phyloP scores from a whole-genome alignment of 768 basidiomycete species.

The Amanita fuliginea region DNA sequence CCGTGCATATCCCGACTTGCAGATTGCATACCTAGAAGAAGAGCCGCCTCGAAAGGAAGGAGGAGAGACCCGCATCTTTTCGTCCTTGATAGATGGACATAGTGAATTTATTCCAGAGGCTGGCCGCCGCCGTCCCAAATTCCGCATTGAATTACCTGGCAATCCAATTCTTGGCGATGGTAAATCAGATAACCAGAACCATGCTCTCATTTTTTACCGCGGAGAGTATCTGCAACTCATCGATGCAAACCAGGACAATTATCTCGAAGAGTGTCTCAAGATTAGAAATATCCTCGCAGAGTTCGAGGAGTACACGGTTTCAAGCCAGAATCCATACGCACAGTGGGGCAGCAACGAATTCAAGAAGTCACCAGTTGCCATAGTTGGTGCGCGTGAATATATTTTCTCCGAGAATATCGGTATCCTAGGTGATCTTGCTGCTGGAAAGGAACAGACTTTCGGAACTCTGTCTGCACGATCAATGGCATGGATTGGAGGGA shows the following conservation, averaged over 20 bases:
- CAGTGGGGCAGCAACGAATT: conserved; percentile 87
- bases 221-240: conserved; percentile 99
- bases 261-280: conserved; percentile 98
- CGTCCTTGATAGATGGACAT: conserved; percentile 94
- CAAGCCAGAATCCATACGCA: conserved; percentile 85
- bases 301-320: conserved; percentile 87
- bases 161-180: conserved; percentile 99
- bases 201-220: conserved; percentile 98
- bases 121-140: conserved; percentile 87
- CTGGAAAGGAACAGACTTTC: conserved; percentile 99
- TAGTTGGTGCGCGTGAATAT: conserved; percentile 98
- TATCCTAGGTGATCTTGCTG: conserved; percentile 95
- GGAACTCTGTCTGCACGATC: conserved; percentile 94
- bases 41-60: conserved; percentile 91
- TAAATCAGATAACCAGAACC: conserved; percentile 99
- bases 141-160: conserved; percentile 95
- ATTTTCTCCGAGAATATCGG: conserved; percentile 99
- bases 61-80: conserved; percentile 91
- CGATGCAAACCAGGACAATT: conserved; percentile 99
- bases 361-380: conserved; percentile 82
- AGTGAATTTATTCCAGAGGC: conserved; percentile 89
- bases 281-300: conserved; percentile 97
- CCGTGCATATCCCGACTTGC: conserved; percentile 95
- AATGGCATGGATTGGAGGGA: conserved; percentile 96
- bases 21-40: conserved; percentile 97